Conservation (phyloP, 75 land plant species). For the Sequoia sempervirens region DNA sequence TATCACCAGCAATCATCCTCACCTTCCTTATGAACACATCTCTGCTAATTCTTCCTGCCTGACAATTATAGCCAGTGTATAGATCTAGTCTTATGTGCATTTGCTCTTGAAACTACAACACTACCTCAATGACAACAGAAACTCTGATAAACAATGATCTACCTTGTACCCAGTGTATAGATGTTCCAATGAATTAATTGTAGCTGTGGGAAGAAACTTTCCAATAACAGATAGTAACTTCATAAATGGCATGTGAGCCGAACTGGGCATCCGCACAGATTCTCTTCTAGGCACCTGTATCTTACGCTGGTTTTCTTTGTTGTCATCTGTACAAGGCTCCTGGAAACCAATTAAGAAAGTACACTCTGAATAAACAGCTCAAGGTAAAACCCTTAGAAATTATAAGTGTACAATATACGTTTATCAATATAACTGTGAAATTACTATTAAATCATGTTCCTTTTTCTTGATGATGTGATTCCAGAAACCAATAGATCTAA, state of each 20-base stretch:
- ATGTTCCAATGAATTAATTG: conserved; percentile 2
- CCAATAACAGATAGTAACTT: background rate
- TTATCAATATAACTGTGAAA: background rate
- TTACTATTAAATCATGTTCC: background rate
- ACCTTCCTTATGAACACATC: conserved; percentile 7
- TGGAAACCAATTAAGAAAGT: background rate
- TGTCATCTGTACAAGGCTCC: background rate
- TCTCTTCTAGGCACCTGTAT: background rate
- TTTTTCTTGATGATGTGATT: background rate
- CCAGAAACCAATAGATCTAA: background rate
- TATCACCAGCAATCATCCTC: conserved; percentile 8
- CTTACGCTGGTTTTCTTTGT: background rate
- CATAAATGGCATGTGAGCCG: background rate
- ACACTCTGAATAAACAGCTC: background rate
- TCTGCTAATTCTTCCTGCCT: conserved; percentile 11
- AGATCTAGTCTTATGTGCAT: conserved; percentile 1
- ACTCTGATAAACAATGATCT: background rate
- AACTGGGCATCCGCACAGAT: background rate
- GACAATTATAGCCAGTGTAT: background rate
- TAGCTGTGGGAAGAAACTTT: background rate
- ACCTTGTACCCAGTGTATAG: conserved; percentile 8
- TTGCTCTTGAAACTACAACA: background rate
- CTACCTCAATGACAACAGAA: conserved; percentile 5
- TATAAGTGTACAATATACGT: background rate
- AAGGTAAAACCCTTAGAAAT: background rate